phyloP scores from a whole-genome alignment of 441 rosid genomes.

The Pelargonium cotyledonis region DNA sequence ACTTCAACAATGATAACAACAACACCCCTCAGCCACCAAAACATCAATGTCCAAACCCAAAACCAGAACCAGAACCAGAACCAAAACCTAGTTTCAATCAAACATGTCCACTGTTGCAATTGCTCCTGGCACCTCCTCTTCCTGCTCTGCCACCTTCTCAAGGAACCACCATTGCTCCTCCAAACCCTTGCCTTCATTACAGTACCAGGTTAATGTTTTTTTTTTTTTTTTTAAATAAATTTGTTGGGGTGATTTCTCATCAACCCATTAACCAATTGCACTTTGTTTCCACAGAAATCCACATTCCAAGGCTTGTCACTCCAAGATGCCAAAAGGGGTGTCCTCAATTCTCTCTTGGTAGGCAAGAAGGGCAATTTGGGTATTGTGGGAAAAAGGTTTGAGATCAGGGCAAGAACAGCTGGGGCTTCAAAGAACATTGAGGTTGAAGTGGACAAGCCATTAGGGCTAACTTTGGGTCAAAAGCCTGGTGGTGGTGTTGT shows the following conservation, averaged over 20 bases:
- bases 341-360: slow-evolving; percentile 37
- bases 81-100: slow-evolving; percentile 3
- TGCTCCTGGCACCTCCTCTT: slow-evolving; percentile 43
- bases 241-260: not conserved
- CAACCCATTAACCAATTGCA: not conserved
- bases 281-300: slow-evolving; percentile 39
- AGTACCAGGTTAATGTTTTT: slow-evolving; percentile 23
- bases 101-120: slow-evolving; percentile 44
- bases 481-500: slow-evolving; percentile 84
- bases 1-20: not conserved
- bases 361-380: slow-evolving; percentile 20
- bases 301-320: slow-evolving; percentile 58
- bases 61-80: not conserved
- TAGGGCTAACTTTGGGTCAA: slow-evolving; percentile 85
- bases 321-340: slow-evolving; percentile 44
- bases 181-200: slow-evolving; percentile 23
- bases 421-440: slow-evolving; percentile 71
- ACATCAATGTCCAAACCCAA: too few relatives aligned
- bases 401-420: slow-evolving; percentile 59
- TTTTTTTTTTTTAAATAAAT: not conserved
- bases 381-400: slow-evolving; percentile 32
- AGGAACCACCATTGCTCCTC: slow-evolving; percentile 31
- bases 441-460: slow-evolving; percentile 91
- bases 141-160: slow-evolving; percentile 34
- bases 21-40: not conserved